Conservation (phyloP, 2,329 filamentous ascomycete species). For the Pyrenochaeta sp. region DNA sequence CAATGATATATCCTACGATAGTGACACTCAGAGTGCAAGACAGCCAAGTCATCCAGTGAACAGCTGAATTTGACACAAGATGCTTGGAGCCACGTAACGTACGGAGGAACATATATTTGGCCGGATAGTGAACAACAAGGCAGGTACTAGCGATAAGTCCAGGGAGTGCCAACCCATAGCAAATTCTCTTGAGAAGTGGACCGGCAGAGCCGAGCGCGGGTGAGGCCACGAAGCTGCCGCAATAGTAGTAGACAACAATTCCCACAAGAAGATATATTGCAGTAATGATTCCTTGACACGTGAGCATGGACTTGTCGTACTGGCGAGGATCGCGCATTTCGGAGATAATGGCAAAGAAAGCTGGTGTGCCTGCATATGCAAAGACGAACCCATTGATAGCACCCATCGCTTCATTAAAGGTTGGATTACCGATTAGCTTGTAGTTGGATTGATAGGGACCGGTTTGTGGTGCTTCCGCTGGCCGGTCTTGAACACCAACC, state of each 20-base stretch:
- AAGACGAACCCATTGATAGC: conserved; percentile 67
- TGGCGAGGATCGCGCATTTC: conserved; percentile 69
- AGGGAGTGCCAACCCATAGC: conserved; percentile 66
- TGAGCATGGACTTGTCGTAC: conserved; percentile 67
- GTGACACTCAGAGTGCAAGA: conserved; percentile 55
- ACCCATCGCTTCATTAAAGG: conserved; percentile 67
- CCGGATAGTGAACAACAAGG: conserved; percentile 60
- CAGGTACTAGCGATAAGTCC: conserved; percentile 62
- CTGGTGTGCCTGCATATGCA: conserved; percentile 66
- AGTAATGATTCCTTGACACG: conserved; percentile 67
- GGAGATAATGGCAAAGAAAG: conserved; percentile 70
- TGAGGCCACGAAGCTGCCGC: conserved; percentile 69
- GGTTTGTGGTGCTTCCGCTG: conserved; percentile 67
- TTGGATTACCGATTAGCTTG: conserved; percentile 63
- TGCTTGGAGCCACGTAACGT: conserved; percentile 61
- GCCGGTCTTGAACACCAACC: conserved; percentile 66
- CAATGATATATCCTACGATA: conserved; percentile 59
- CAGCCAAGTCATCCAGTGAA: conserved; percentile 68
- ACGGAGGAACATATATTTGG: conserved; percentile 66
- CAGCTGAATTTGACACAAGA: conserved; percentile 60
- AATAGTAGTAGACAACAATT: conserved; percentile 69
- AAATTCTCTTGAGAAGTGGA: conserved; percentile 66
- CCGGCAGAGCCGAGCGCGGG: conserved; percentile 70
- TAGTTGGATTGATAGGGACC: conserved; percentile 69
- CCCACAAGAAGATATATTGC: conserved; percentile 67